phyloP scores from a whole-genome alignment of 2,329 filamentous ascomycete species.

The Onygena corvina region DNA sequence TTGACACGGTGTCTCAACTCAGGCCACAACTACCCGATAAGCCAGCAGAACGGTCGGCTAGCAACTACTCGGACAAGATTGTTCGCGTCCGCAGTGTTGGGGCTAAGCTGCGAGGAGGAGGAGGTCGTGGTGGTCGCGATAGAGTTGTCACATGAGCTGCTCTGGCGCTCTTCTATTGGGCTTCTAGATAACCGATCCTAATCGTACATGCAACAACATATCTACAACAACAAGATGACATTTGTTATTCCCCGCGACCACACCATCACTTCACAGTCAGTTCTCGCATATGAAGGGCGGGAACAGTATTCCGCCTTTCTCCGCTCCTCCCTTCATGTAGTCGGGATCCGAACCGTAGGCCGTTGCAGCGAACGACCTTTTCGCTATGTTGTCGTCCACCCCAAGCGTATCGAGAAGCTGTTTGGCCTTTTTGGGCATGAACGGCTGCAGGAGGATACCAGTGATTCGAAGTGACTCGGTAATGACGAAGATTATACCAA shows the following conservation, averaged over 20 bases:
- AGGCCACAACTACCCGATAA: background rate
- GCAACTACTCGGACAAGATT: too few species aligned
- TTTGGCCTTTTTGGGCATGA: conserved; percentile 69
- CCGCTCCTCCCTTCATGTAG: conserved; percentile 48
- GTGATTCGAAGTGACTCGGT: conserved; percentile 67
- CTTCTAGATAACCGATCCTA: too few species aligned
- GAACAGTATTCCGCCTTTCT: conserved; percentile 41
- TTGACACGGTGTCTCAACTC: background rate
- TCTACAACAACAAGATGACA: background rate
- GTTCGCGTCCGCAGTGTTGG: background rate
- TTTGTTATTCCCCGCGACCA: too few species aligned
- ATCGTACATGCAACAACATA: background rate
- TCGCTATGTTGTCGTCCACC: conserved; percentile 43
- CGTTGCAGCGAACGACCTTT: conserved; percentile 53
- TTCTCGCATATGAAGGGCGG: conserved; percentile 35
- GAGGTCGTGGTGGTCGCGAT: background rate
- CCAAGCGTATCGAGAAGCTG: conserved; percentile 66
- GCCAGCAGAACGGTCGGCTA: background rate
- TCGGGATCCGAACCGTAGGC: conserved; percentile 50
- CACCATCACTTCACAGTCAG: conserved; percentile 12
- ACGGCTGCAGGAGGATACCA: conserved; percentile 78
- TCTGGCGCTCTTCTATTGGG: background rate
- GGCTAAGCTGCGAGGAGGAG: too few species aligned
- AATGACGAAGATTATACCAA: conserved; percentile 55
- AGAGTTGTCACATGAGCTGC: background rate